phyloP scores from a whole-genome alignment of 768 basidiomycete species.

The Tubosaeta sp. region DNA sequence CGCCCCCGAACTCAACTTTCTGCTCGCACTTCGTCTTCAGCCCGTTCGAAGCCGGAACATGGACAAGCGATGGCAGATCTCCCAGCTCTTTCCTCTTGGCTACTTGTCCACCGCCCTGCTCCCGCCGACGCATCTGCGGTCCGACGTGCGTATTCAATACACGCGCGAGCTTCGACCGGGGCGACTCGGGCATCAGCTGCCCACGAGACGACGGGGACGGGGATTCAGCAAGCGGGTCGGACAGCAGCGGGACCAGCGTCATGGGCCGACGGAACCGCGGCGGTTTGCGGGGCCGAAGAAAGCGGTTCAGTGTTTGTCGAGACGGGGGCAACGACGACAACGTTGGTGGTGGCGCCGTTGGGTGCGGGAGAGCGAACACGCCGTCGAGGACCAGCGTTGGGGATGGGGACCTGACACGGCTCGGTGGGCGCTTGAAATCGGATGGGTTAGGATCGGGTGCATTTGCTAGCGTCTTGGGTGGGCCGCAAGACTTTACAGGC shows the following conservation, averaged over 20 bases:
- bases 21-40: slow-evolving; percentile 4
- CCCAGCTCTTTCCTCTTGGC: too few relatives aligned
- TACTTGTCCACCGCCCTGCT: too few relatives aligned
- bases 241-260: not conserved
- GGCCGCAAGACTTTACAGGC: not conserved
- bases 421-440: not conserved
- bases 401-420: slow-evolving; percentile 6
- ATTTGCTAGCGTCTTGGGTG: not conserved
- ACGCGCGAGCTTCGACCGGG: slow-evolving; percentile 20
- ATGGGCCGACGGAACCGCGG: not conserved
- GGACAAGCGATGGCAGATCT: not conserved
- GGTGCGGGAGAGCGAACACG: slow-evolving; percentile 16
- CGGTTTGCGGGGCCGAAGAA: slow-evolving; percentile 5
- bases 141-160: slow-evolving; percentile 7
- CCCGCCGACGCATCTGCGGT: not conserved
- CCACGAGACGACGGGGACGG: not conserved
- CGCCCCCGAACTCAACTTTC: not conserved
- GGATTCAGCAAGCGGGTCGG: too few relatives aligned
- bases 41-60: slow-evolving; percentile 5
- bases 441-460: not conserved
- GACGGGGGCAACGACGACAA: not conserved
- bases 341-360: not conserved
- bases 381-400: slow-evolving; percentile 20
- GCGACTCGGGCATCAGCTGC: slow-evolving; percentile 7
- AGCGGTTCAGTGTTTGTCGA: not conserved